Percentiles rank a stretch among this genome's conserved stretches.
Conservation (phyloP, 1,139 yeast species). For the Komagataea norvegica region DNA sequence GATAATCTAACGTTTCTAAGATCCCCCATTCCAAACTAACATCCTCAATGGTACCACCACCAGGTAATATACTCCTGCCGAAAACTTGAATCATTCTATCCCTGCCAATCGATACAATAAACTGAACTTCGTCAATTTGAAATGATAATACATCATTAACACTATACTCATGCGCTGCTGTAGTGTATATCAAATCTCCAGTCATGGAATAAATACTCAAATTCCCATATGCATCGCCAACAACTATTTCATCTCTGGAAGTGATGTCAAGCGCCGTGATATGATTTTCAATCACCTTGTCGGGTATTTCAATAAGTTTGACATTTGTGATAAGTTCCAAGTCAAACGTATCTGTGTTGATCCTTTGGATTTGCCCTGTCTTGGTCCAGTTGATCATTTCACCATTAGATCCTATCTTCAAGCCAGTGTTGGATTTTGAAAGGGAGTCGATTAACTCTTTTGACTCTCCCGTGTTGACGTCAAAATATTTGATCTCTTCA, state of each 20-base stretch:
- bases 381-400: constrained; percentile 39
- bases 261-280: constrained; percentile 28
- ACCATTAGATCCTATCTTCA: constrained; percentile 30
- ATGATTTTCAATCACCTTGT: constrained; percentile 29
- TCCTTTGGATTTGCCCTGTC: constrained; percentile 34
- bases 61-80: constrained; percentile 14
- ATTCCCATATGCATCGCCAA: constrained; percentile 49
- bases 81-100: constrained; percentile 62
- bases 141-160: constrained; percentile 41
- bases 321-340: constrained; percentile 14
- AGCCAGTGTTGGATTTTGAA: constrained; percentile 36
- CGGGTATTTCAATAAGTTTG: constrained; percentile 15
- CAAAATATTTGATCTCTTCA: constrained; percentile 32
- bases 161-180: constrained; percentile 47
- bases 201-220: constrained; percentile 22
- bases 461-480: constrained; percentile 17
- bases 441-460: constrained; percentile 33
- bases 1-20: constrained; percentile 52
- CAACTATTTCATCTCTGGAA: constrained; percentile 26
- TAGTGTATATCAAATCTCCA: constrained; percentile 21
- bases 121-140: constrained; percentile 23
- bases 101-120: constrained; percentile 46
- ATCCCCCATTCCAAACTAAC: constrained; percentile 40
- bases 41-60: constrained; percentile 11
- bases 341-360: constrained; percentile 22